Percentiles rank a stretch among this genome's conserved stretches.
These are phyloP conservation scores for Moringa oleifera DNA, from an alignment of 345 rosid species.

Conservation along the genomic window DNA sequence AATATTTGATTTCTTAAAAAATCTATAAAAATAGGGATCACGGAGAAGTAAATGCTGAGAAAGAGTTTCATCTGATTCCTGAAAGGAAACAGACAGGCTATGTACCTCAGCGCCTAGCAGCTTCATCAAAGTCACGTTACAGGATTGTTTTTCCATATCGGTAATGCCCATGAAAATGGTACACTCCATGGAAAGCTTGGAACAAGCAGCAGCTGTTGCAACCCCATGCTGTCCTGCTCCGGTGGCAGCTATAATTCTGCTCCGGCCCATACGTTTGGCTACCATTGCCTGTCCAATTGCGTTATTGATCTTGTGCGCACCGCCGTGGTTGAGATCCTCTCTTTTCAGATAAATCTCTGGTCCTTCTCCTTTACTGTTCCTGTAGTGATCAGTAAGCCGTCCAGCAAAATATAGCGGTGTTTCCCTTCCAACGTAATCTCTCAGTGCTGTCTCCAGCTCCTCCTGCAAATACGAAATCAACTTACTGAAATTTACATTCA, in stretches of 20 bases:
- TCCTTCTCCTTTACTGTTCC: slow-evolving; percentile 44
- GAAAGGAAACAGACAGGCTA: too few species aligned
- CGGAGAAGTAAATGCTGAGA: too few species aligned
- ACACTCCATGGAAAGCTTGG: slow-evolving; percentile 62
- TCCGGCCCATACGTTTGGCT: slow-evolving; percentile 69
- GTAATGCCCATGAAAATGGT: slow-evolving; percentile 60
- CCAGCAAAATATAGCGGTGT: slow-evolving; percentile 72
- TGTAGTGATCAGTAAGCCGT: slow-evolving; percentile 63
- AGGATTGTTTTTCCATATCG: slow-evolving; percentile 63
- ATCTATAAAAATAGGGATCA: too few species aligned
- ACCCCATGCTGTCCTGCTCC: slow-evolving; percentile 92
- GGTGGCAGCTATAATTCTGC: slow-evolving; percentile 52
- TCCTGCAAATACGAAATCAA: slow-evolving; percentile 27
- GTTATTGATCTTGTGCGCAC: slow-evolving; percentile 83
- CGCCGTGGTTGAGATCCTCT: slow-evolving; percentile 75
- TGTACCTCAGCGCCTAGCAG: slow-evolving; percentile 58
- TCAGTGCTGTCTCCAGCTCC: slow-evolving; percentile 50
- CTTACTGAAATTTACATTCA: too few species aligned
- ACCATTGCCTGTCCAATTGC: slow-evolving; percentile 86
- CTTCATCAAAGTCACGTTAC: slow-evolving; percentile 54
- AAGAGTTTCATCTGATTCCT: too few species aligned
- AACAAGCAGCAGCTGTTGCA: slow-evolving; percentile 86
- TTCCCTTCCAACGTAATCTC: slow-evolving; percentile 81
- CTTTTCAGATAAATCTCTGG: slow-evolving; percentile 78
- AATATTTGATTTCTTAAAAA: too few species aligned